Evolutionary conservation across 208 protist genomes (phyloP).

Genomic region (Phytomonas francai): DNA sequence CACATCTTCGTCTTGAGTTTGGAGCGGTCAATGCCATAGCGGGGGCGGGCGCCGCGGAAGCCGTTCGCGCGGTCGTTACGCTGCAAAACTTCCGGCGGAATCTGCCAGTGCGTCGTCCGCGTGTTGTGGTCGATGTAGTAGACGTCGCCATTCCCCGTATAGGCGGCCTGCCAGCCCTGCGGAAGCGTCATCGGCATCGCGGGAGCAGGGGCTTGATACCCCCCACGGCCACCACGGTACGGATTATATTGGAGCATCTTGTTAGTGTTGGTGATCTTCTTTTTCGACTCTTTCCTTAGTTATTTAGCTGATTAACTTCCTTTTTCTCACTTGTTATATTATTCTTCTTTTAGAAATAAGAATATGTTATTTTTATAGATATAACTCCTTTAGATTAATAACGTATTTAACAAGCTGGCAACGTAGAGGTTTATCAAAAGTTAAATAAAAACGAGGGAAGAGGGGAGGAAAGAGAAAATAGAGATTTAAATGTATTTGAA

Average conservation of each 20-base stretch:
- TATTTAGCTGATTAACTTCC: too few species aligned
- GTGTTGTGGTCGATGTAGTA: conserved; percentile 91
- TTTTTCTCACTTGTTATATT: neutral
- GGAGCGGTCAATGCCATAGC: conserved; percentile 61
- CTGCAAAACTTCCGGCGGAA: conserved; percentile 39
- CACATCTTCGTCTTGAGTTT: conserved; percentile 91
- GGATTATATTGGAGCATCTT: too few species aligned
- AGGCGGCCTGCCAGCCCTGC: conserved; percentile 75
- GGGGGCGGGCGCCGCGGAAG: conserved; percentile 34
- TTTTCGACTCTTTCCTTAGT: too few species aligned
- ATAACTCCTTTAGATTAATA: neutral
- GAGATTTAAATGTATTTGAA: too few species aligned
- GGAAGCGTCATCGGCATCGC: conserved; percentile 31
- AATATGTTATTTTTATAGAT: conserved; percentile 4
- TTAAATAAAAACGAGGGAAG: neutral
- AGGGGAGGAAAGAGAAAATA: too few species aligned
- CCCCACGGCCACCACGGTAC: too few species aligned
- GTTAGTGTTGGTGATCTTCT: neutral
- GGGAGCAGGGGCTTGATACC: too few species aligned
- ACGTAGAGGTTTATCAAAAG: conserved; percentile 2
- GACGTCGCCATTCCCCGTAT: conserved; percentile 44
- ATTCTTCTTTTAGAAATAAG: too few species aligned
- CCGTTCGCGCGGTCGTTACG: conserved; percentile 12
- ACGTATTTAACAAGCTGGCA: neutral
- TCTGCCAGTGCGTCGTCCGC: conserved; percentile 73